Conservation (phyloP, 2,329 filamentous ascomycete genomes). For the Cytospora leucostoma region DNA sequence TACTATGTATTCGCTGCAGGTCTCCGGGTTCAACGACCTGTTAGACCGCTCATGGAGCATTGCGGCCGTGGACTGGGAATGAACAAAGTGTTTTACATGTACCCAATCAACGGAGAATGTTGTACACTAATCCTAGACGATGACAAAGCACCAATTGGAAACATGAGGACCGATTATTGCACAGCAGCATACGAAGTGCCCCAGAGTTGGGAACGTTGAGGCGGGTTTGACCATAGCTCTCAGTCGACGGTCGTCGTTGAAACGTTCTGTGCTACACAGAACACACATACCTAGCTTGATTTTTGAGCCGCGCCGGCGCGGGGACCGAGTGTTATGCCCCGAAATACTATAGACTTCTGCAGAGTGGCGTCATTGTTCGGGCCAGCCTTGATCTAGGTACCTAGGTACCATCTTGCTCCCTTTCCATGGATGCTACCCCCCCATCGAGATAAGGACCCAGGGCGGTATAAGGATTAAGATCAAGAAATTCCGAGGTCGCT, state of each 20-base stretch:
- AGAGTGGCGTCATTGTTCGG: neutral
- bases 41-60: neutral
- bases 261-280: neutral
- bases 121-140: neutral
- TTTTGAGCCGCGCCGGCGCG: constrained; percentile 1
- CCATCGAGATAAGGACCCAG: no score
- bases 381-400: neutral
- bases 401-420: no score
- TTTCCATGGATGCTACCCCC: no score
- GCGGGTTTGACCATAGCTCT: neutral
- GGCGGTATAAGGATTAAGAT: no score
- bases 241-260: neutral
- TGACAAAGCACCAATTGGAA: no score
- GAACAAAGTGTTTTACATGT: no score
- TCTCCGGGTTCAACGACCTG: neutral
- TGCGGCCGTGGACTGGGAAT: neutral
- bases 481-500: no score
- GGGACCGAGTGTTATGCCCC: neutral
- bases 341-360: neutral
- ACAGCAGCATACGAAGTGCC: no score
- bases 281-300: neutral
- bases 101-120: no score
- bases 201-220: neutral
- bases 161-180: no score
- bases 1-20: neutral